These are phyloP conservation scores for Warburgia ugandensis DNA, from an alignment of 164 flowering plant species.

Conservation along the genomic window DNA sequence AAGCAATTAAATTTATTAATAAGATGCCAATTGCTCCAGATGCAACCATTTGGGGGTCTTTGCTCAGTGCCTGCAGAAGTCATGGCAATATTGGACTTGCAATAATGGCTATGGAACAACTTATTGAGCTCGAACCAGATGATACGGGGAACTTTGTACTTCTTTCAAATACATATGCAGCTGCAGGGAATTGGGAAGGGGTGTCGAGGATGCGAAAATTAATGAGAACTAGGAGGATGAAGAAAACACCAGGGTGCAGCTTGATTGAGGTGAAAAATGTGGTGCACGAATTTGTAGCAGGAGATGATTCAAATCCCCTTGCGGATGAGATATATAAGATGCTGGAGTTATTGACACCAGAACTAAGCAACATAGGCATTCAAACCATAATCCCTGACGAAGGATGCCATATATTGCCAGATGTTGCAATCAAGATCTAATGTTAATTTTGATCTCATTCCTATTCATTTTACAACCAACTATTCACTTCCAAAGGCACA, in stretches of 20 bases:
- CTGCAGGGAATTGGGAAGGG: conserved; percentile 19
- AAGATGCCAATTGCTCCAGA: conserved; percentile 22
- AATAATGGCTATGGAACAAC: conserved; percentile 21
- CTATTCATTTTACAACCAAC: background rate
- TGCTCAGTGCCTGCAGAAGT: conserved; percentile 25
- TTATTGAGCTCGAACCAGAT: conserved; percentile 24
- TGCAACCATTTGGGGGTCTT: conserved; percentile 29
- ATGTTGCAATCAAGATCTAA: background rate
- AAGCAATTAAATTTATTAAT: conserved; percentile 21
- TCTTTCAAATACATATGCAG: conserved; percentile 24
- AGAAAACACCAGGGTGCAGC: conserved; percentile 30
- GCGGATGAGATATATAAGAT: conserved; percentile 13
- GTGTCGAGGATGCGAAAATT: conserved; percentile 24
- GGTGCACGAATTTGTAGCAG: conserved; percentile 23
- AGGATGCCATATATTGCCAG: background rate
- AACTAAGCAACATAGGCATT: background rate
- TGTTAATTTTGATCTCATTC: background rate
- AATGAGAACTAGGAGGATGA: conserved; percentile 19
- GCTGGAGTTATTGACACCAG: conserved; percentile 13
- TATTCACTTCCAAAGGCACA: no score
- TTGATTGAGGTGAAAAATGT: conserved; percentile 26
- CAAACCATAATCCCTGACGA: background rate
- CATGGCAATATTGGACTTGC: conserved; percentile 18
- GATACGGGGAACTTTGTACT: conserved; percentile 24
- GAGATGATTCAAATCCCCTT: conserved; percentile 16